A percentile compares a stretch with the other conserved stretches of the same genome.
phyloP scores from a whole-genome alignment of 2,329 filamentous ascomycete species.

The Venturia oleaginea region DNA sequence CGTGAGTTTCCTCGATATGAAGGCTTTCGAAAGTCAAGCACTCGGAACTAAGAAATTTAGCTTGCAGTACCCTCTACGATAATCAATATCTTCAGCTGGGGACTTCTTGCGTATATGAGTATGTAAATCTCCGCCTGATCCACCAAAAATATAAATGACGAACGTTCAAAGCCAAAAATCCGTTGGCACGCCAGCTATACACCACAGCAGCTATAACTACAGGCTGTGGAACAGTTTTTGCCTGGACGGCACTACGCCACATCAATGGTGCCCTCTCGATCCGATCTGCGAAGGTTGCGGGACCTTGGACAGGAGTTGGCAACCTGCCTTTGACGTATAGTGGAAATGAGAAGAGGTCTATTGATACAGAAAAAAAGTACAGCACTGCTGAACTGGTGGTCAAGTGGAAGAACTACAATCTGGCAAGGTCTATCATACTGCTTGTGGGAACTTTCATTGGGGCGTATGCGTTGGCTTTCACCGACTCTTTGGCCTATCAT shows the following conservation, averaged over 20 bases:
- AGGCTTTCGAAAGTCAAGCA: background rate
- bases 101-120: constrained; percentile 8
- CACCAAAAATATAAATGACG: background rate
- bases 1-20: background rate
- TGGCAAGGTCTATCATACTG: constrained; percentile 4
- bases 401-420: constrained; percentile 10
- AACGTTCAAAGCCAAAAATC: background rate
- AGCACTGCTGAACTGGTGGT: constrained; percentile 4
- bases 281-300: constrained; percentile 5
- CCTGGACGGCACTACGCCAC: constrained; percentile 10
- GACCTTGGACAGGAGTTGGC: background rate
- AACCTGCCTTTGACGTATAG: constrained; percentile 11
- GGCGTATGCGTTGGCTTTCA: background rate
- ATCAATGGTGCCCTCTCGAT: constrained; percentile 12
- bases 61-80: constrained; percentile 12
- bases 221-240: constrained; percentile 8
- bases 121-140: background rate
- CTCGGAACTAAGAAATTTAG: background rate
- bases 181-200: constrained; percentile 1
- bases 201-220: constrained; percentile 8
- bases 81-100: constrained; percentile 9
- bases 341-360: background rate
- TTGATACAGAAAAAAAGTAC: background rate
- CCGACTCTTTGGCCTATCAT: background rate
- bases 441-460: constrained; percentile 8